Evolutionary conservation across 495 filamentous ascomycete species (phyloP).

Genomic region (Aspergillus haitiensis): DNA sequence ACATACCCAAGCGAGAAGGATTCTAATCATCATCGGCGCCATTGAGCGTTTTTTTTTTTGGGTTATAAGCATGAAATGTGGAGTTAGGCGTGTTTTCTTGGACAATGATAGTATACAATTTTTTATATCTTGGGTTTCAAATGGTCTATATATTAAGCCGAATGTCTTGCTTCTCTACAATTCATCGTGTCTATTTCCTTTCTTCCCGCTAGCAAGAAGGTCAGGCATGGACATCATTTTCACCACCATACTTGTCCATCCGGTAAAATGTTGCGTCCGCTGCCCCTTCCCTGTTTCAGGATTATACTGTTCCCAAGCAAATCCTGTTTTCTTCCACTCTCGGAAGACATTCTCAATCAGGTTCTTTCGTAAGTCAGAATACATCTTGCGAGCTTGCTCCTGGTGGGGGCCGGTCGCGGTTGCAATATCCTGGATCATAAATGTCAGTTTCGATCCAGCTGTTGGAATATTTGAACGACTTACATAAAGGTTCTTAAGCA

Average conservation of each 20-base stretch:
- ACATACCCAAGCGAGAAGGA: slow-evolving; percentile 32
- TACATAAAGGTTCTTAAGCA: slow-evolving; percentile 79
- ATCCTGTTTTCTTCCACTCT: slow-evolving; percentile 86
- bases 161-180: slow-evolving; percentile 28
- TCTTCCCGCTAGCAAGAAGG: slow-evolving; percentile 30
- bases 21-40: slow-evolving; percentile 26
- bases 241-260: slow-evolving; percentile 96
- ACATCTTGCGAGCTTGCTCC: slow-evolving; percentile 68
- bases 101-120: slow-evolving; percentile 19
- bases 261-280: slow-evolving; percentile 95
- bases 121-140: slow-evolving; percentile 8
- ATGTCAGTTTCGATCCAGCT: slow-evolving; percentile 22
- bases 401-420: slow-evolving; percentile 64
- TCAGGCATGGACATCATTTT: slow-evolving; percentile 95
- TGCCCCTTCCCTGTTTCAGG: slow-evolving; percentile 89
- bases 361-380: slow-evolving; percentile 74
- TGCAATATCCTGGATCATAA: slow-evolving; percentile 39
- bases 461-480: slow-evolving; percentile 33
- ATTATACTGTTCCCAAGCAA: slow-evolving; percentile 99
- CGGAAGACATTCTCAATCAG: slow-evolving; percentile 86
- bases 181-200: slow-evolving; percentile 39
- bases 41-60: slow-evolving; percentile 17
- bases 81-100: slow-evolving; percentile 16
- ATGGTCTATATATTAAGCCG: slow-evolving; percentile 27
- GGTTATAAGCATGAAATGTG: not conserved